Base-by-base conservation (phyloP, 2,329 filamentous ascomycete genomes). In the Phoma sp. region DNA sequence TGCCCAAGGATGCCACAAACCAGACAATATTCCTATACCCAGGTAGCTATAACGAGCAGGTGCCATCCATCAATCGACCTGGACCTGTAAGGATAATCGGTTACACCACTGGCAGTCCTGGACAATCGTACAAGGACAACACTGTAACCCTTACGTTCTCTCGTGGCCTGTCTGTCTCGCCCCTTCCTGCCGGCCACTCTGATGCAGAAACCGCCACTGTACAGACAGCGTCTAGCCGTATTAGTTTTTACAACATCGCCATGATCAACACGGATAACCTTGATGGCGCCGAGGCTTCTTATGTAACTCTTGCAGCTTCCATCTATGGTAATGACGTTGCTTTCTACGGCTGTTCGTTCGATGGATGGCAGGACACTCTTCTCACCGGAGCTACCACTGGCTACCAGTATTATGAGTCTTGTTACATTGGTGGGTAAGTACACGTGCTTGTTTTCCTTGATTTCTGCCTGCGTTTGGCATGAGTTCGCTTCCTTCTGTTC, bases 241-340 rank as follows among this genome's bases (percentile, higher is more conserved):
- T 87, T 55, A 81, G 80, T 61, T 70, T 87, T 24, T 88, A 88
- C 74, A 88, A 88, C 56, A 76, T 88, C 63, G 84, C 85, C 63
- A 77, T 84, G 53, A 59, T 68, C 43, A 68, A 68, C 31, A 60
- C 56, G 2, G 63, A 66, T 21, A 69, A 68, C 32, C 67, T 68
- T n/a, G 71, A 78, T 54, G 81, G 81, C 12, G 47, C 75, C 32
- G 76, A 78, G 22, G 72, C 74, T 5, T 57, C 46, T 17, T 67
- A 67, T 43, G 81, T 84, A 58, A 81, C 79, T 3, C 74, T 85
- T 41, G 83, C 83, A 1, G 61, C 84, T 12, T 79, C 78, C 15
- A 81, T 83, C 5, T 79, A 81, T 38, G 80, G 73, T 17, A 76
- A 70, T 29, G 67, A 80, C 31, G 81, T 84, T 70, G 82, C 80